A percentile compares a stretch with the other conserved stretches of the same genome.
phyloP scores from a whole-genome alignment of 768 basidiomycete genomes.

The Pholiota conissans region DNA sequence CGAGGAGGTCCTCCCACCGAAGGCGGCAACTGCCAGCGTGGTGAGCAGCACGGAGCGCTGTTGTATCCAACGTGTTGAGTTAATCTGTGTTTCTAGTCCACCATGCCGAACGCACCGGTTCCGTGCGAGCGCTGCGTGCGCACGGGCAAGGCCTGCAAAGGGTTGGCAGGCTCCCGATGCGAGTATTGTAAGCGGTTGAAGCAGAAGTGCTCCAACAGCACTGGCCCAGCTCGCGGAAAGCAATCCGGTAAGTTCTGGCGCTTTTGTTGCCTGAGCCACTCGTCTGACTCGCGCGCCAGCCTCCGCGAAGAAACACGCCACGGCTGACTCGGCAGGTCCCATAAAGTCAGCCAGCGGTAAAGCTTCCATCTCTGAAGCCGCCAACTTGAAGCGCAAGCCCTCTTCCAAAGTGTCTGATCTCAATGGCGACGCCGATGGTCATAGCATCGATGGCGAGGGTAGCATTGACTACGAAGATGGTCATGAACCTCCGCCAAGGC shows the following conservation, averaged over 20 bases:
- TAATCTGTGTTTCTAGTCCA: conserved; percentile 15
- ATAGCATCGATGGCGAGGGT: conserved; percentile 27
- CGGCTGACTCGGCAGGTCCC: conserved; percentile 15
- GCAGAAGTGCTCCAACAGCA: conserved; percentile 48
- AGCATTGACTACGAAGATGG: conserved; percentile 38
- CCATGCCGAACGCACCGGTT: conserved; percentile 32
- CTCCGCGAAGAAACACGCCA: conserved; percentile 21
- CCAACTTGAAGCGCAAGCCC: conserved; percentile 29
- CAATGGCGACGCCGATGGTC: conserved; percentile 24
- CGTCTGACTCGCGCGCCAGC: conserved; percentile 10
- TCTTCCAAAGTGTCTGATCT: conserved; percentile 15
- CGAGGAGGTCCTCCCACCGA: conserved; percentile 23
- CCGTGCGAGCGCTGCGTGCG: conserved; percentile 47
- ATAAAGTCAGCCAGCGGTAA: conserved; percentile 17
- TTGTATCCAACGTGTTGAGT: conserved; percentile 1
- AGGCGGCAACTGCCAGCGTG: conserved; percentile 18
- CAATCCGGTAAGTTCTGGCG: conserved; percentile 32
- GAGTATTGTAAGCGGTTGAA: conserved; percentile 47
- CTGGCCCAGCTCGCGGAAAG: conserved; percentile 41
- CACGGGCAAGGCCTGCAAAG: conserved; percentile 41
- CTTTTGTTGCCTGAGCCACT: conserved; percentile 2
- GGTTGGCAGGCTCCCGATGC: conserved; percentile 42
- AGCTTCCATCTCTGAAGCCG: conserved; percentile 4
- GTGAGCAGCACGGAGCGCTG: conserved; percentile 9
- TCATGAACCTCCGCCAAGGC: conserved; percentile 25